These are phyloP conservation scores for Lachancea meyersii DNA, from an alignment of 805 yeast genomes.

Conservation along the genomic window DNA sequence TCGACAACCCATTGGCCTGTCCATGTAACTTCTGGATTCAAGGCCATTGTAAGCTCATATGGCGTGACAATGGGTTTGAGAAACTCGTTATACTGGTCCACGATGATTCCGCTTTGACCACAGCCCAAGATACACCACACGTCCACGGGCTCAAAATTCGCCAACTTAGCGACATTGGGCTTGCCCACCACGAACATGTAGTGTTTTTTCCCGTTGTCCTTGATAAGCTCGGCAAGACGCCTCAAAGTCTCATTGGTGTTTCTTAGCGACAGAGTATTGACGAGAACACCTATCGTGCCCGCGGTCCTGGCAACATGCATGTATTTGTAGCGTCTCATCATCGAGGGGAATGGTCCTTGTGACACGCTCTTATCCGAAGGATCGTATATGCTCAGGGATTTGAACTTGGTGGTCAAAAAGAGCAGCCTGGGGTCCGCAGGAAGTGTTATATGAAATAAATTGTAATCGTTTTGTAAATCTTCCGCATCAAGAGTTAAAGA, in stretches of 20 bases:
- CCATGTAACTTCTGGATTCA: slow-evolving; percentile 75
- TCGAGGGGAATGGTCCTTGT: slow-evolving; percentile 66
- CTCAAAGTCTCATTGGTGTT: slow-evolving; percentile 67
- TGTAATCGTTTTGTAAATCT: slow-evolving; percentile 39
- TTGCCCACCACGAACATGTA: slow-evolving; percentile 95
- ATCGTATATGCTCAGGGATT: slow-evolving; percentile 46
- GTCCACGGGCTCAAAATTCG: slow-evolving; percentile 91
- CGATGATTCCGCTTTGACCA: slow-evolving; percentile 84
- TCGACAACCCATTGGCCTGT: slow-evolving; percentile 90
- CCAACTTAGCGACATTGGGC: slow-evolving; percentile 94
- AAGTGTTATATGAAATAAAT: slow-evolving; percentile 59
- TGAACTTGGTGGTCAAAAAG: slow-evolving; percentile 66
- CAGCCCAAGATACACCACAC: slow-evolving; percentile 95
- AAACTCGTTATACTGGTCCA: slow-evolving; percentile 73
- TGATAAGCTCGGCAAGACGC: slow-evolving; percentile 53
- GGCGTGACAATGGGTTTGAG: slow-evolving; percentile 92
- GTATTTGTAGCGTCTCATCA: slow-evolving; percentile 75
- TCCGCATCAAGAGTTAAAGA: slow-evolving; percentile 25
- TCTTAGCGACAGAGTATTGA: slow-evolving; percentile 78
- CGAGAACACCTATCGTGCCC: slow-evolving; percentile 84
- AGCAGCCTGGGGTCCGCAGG: slow-evolving; percentile 79
- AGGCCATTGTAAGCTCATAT: slow-evolving; percentile 77
- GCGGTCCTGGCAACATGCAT: slow-evolving; percentile 90
- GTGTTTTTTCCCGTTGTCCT: slow-evolving; percentile 78
- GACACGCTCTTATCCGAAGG: slow-evolving; percentile 30